Base-by-base conservation (phyloP, 768 basidiomycete genomes). In the Mycena chlorophos region DNA sequence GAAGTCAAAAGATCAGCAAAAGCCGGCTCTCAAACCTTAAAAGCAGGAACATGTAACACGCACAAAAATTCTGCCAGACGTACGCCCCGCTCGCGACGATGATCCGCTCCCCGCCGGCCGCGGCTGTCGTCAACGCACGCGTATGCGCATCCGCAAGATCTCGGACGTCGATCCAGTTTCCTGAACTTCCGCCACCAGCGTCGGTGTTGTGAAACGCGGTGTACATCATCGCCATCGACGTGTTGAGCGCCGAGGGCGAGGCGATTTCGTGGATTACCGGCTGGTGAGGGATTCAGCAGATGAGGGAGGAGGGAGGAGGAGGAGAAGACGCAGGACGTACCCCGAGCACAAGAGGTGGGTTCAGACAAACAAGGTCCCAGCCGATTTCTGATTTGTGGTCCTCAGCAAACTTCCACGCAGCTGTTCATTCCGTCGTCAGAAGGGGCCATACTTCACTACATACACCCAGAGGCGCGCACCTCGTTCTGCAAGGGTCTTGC, bases 401-500 rank as follows among this genome's bases (percentile, higher is more conserved):
- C 27, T 78, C 65, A 30, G 77, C 65, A 58, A 78, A 75, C 1
- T 73, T 68, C 76, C 74, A 78, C 16, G 73, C 74, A 20, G 79
- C 78, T 79, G 37, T 46, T 6, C 43, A 47, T 16, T 45, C 26
- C 16, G 38, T 37, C 43, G 10, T 26, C 28, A 22, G 4, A 19
- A 38, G 22, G 39, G 22, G 5, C 13, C 4, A 12, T 31, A 13
- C 19, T 19, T n/a, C 8, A 26, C 28, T 16, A 19, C 5, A 22
- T 12, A 25, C 17, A 17, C 38, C 14, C 10, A 51, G n/a, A n/a
- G n/a, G n/a, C n/a, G n/a, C 56, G 5, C 52, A 80, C 83, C 76
- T 69, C 72, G 75, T 69, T 91, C 89, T 0, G 87, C 85, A 2
- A 88, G 71, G 2, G 75, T 77, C 73, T 91, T 90, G 17, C 81